These are phyloP conservation scores for Agastache rugosa DNA, from an alignment of 257 asterid genomes.

Conservation along the genomic window DNA sequence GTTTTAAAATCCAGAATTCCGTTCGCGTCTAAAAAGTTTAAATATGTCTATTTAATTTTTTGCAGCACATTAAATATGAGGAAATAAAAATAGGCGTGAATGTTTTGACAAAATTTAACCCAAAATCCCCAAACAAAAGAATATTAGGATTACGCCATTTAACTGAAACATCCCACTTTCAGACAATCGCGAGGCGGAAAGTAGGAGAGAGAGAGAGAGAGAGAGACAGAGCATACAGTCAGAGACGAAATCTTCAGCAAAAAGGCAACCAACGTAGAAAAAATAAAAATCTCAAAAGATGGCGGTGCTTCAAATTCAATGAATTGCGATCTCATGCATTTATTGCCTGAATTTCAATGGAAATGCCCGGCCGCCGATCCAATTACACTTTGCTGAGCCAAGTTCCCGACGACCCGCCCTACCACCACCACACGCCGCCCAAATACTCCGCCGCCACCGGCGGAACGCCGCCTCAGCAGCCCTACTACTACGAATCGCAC, in stretches of 20 bases:
- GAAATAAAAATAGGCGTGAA: neutral
- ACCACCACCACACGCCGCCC: conserved; percentile 48
- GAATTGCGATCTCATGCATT: conserved; percentile 38
- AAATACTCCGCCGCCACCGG: conserved; percentile 44
- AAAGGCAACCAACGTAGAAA: neutral
- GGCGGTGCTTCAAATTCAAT: conserved; percentile 54
- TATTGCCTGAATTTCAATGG: conserved; percentile 51
- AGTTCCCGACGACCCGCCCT: conserved; percentile 64
- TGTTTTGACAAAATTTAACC: neutral
- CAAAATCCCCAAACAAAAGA: no score
- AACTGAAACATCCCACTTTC: conserved; percentile 44
- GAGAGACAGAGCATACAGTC: no score
- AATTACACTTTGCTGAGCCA: conserved; percentile 67
- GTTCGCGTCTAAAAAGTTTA: no score
- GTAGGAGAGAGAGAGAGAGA: conserved; percentile 40
- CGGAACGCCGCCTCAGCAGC: conserved; percentile 44
- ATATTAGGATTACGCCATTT: conserved; percentile 47
- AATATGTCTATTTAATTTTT: no score
- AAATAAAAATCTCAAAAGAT: conserved; percentile 40
- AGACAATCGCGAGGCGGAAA: conserved; percentile 43
- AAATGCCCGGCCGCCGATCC: conserved; percentile 75
- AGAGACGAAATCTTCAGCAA: conserved; percentile 21
- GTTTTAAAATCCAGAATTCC: no score
- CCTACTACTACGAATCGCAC: conserved; percentile 57
- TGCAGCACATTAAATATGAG: no score